These are phyloP conservation scores for Porphyrellus sp. DNA, from an alignment of 1,284 basidiomycete genomes.

Conservation along the genomic window DNA sequence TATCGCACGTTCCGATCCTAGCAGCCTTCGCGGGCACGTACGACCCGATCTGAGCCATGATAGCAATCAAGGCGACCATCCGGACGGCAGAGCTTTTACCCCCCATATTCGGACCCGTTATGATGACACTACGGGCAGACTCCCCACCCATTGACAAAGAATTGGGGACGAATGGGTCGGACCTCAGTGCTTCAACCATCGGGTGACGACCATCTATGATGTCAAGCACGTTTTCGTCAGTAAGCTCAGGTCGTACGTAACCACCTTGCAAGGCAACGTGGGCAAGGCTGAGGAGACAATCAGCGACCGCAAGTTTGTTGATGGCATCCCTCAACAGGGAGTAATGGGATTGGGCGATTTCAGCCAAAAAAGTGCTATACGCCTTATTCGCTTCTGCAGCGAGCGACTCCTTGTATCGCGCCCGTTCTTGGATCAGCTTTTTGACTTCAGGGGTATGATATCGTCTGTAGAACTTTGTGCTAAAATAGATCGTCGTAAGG, in stretches of 20 bases:
- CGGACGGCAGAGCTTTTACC: slow-evolving; percentile 75
- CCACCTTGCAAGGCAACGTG: slow-evolving; percentile 69
- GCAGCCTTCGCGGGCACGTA: slow-evolving; percentile 76
- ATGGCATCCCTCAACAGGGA: slow-evolving; percentile 68
- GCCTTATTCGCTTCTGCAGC: slow-evolving; percentile 65
- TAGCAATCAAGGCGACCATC: slow-evolving; percentile 70
- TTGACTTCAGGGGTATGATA: slow-evolving; percentile 79
- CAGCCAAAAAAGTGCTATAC: slow-evolving; percentile 65
- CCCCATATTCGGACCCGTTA: slow-evolving; percentile 84
- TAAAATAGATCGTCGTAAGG: slow-evolving; percentile 31
- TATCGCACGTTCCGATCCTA: slow-evolving; percentile 75
- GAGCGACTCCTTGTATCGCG: slow-evolving; percentile 76
- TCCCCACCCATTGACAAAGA: slow-evolving; percentile 54
- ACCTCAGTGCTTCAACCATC: slow-evolving; percentile 74
- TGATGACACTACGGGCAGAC: slow-evolving; percentile 64
- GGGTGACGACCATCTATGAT: slow-evolving; percentile 77
- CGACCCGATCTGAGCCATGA: slow-evolving; percentile 70
- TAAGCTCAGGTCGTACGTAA: slow-evolving; percentile 69
- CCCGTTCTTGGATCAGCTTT: slow-evolving; percentile 66
- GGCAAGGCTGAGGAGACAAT: slow-evolving; percentile 72
- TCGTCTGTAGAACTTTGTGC: slow-evolving; percentile 75
- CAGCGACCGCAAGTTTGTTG: slow-evolving; percentile 77
- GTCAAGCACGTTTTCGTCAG: slow-evolving; percentile 56
- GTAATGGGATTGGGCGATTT: slow-evolving; percentile 68
- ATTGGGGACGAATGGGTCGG: slow-evolving; percentile 82